Evolutionary conservation across 768 basidiomycete species (phyloP).

Genomic region (Artomyces pyxidatus): DNA sequence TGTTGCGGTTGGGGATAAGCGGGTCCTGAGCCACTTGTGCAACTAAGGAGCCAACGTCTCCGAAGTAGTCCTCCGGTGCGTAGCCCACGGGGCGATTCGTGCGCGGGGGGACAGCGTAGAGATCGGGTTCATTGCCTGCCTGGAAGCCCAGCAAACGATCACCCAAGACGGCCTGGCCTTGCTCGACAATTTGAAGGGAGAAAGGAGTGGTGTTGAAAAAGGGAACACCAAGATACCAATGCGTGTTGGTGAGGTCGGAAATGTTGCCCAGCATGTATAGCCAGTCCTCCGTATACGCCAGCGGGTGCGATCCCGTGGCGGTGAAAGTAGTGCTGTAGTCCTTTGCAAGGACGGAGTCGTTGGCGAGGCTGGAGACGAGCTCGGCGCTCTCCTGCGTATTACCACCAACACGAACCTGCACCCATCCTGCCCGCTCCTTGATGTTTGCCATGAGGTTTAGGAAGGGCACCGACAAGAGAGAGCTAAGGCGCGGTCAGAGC

Average conservation of each 20-base stretch:
- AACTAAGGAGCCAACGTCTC: constrained; percentile 20
- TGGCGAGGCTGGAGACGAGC: constrained; percentile 40
- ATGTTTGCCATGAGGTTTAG: constrained; percentile 76
- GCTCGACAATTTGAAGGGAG: constrained; percentile 45
- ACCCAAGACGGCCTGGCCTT: constrained; percentile 56
- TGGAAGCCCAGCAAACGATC: constrained; percentile 58
- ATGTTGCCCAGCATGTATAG: constrained; percentile 59
- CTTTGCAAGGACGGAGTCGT: constrained; percentile 46
- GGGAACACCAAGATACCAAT: constrained; percentile 62
- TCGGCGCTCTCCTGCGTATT: constrained; percentile 68
- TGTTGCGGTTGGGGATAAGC: not conserved
- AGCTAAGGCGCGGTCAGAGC: constrained; percentile 23
- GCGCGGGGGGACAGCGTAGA: constrained; percentile 35
- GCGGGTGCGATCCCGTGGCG: constrained; percentile 61
- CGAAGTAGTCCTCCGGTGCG: constrained; percentile 22
- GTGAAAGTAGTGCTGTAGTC: constrained; percentile 26
- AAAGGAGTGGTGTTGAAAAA: constrained; percentile 58
- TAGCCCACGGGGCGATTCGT: constrained; percentile 5
- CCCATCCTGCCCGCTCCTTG: constrained; percentile 50
- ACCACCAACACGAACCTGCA: constrained; percentile 67
- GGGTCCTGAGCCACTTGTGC: constrained; percentile 5
- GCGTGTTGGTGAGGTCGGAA: constrained; percentile 46
- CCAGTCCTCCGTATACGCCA: constrained; percentile 56
- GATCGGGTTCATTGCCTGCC: constrained; percentile 74
- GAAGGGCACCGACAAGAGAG: constrained; percentile 51